A percentile compares a stretch with the other conserved stretches of the same genome.
phyloP scores from a whole-genome alignment of 305 asterid species.

The Caryopteris hybrid region DNA sequence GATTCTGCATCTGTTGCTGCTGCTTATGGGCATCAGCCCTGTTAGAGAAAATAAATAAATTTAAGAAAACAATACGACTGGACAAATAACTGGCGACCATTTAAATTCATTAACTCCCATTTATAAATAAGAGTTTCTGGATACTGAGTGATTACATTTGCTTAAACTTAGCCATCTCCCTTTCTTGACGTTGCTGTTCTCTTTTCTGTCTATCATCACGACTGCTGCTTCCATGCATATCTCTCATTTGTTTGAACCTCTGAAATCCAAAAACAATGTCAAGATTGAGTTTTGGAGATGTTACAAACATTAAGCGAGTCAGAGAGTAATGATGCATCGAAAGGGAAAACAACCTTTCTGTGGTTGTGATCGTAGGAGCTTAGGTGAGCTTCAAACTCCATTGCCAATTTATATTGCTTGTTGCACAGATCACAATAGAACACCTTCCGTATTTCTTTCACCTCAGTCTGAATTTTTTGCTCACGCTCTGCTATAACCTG shows the following conservation, averaged over 20 bases:
- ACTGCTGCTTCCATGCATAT: slow-evolving; percentile 95
- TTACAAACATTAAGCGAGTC: slow-evolving; percentile 1
- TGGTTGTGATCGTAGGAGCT: slow-evolving; percentile 99
- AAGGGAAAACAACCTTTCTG: slow-evolving; percentile 59
- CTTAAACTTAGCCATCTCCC: slow-evolving; percentile 85
- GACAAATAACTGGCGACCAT: background rate
- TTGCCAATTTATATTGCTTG: slow-evolving; percentile 96
- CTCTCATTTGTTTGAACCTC: slow-evolving; percentile 98
- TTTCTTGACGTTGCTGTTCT: slow-evolving; percentile 89
- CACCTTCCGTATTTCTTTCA: slow-evolving; percentile 91
- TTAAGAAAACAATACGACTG: background rate
- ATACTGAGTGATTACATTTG: slow-evolving; percentile 52
- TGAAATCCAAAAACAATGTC: slow-evolving; percentile 23
- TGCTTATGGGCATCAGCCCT: slow-evolving; percentile 86
- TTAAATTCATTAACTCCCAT: background rate
- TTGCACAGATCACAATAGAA: slow-evolving; percentile 97
- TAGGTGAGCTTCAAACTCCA: slow-evolving; percentile 94
- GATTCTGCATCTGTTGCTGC: slow-evolving; percentile 55
- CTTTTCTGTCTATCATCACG: slow-evolving; percentile 95
- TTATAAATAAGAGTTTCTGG: background rate
- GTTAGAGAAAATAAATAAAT: slow-evolving; percentile 4
- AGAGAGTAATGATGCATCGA: slow-evolving; percentile 6
- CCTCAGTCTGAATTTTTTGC: slow-evolving; percentile 85
- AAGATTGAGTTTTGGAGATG: background rate
- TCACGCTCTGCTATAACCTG: slow-evolving; percentile 99